phyloP scores from a whole-genome alignment of 2,329 filamentous ascomycete genomes.

The Lasiodiplodia sp. region DNA sequence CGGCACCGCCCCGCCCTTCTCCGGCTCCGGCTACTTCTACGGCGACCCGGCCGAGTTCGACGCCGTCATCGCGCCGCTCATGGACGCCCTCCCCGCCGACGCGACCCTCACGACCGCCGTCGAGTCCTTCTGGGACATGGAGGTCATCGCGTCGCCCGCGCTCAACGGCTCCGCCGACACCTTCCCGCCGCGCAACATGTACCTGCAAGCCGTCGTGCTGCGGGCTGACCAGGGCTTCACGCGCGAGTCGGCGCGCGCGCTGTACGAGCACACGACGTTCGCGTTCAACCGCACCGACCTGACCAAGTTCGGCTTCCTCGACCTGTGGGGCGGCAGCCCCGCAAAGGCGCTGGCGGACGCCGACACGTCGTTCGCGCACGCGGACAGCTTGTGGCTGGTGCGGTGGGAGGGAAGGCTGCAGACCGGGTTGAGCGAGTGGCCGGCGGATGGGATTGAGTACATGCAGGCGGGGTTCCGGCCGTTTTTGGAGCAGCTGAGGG shows the following conservation, averaged over 20 bases:
- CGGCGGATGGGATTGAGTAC: conserved; percentile 34
- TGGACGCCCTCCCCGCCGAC: conserved; percentile 31
- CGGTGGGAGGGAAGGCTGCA: conserved; percentile 34
- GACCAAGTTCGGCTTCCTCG: conserved; percentile 34
- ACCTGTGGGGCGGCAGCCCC: conserved; percentile 35
- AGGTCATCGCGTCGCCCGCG: conserved; percentile 22
- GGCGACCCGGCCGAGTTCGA: conserved; percentile 34
- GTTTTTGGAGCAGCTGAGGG: conserved; percentile 33
- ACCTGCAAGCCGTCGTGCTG: conserved; percentile 33
- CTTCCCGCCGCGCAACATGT: conserved; percentile 33
- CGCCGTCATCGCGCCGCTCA: conserved; percentile 31
- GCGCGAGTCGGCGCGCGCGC: conserved; percentile 31
- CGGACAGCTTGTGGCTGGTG: conserved; percentile 35
- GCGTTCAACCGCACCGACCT: conserved; percentile 35
- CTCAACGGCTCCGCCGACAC: conserved; percentile 32
- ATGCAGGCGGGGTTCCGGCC: conserved; percentile 35
- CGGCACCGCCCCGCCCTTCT: conserved; percentile 28
- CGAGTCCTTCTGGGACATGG: conserved; percentile 34
- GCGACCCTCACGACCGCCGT: conserved; percentile 30
- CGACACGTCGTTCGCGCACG: conserved; percentile 33
- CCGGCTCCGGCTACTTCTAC: conserved; percentile 34
- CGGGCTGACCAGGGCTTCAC: conserved; percentile 32
- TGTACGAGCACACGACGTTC: conserved; percentile 31
- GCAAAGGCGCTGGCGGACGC: conserved; percentile 32
- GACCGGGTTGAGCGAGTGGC: conserved; percentile 30